Conservation (phyloP, 2,329 filamentous ascomycete species). For the Phialocephala sp. region DNA sequence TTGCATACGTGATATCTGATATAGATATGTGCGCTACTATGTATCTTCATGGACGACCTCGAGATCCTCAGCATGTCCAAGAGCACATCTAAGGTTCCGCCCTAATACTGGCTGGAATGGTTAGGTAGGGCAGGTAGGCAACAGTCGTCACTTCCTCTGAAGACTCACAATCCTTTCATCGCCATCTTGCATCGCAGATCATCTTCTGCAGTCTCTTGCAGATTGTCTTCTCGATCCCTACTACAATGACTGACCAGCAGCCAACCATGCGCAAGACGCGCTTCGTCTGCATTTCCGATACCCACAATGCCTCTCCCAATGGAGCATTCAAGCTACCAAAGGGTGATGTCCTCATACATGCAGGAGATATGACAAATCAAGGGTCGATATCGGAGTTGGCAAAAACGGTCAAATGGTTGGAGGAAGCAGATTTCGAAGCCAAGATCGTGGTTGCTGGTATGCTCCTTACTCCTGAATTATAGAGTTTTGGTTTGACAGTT, state of each 20-base stretch:
- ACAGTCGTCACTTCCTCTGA: slow-evolving; percentile 11
- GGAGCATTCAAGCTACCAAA: slow-evolving; percentile 65
- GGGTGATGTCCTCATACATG: slow-evolving; percentile 77
- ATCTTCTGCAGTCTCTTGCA: neutral
- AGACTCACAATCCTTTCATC: neutral
- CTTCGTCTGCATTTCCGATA: slow-evolving; percentile 79
- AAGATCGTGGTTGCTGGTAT: slow-evolving; percentile 74
- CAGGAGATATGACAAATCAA: slow-evolving; percentile 78
- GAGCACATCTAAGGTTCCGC: neutral
- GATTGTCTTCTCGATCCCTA: neutral
- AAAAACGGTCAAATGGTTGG: slow-evolving; percentile 69
- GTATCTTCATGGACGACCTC: neutral
- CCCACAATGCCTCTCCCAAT: slow-evolving; percentile 65
- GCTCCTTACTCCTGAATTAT: neutral
- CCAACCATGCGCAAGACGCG: slow-evolving; percentile 54
- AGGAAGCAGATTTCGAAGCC: slow-evolving; percentile 68
- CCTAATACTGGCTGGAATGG: neutral
- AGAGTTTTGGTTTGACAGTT: slow-evolving; percentile 20
- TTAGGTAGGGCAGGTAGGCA: slow-evolving; percentile 13
- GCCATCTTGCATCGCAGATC: neutral
- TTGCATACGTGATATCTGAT: slow-evolving; percentile 16
- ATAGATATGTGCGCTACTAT: neutral
- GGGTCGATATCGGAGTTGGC: slow-evolving; percentile 66
- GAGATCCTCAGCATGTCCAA: neutral
- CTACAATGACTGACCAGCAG: slow-evolving; percentile 23